Conservation (phyloP, 371 early-diverging fungal species). For the Saksenaea vasiformis region DNA sequence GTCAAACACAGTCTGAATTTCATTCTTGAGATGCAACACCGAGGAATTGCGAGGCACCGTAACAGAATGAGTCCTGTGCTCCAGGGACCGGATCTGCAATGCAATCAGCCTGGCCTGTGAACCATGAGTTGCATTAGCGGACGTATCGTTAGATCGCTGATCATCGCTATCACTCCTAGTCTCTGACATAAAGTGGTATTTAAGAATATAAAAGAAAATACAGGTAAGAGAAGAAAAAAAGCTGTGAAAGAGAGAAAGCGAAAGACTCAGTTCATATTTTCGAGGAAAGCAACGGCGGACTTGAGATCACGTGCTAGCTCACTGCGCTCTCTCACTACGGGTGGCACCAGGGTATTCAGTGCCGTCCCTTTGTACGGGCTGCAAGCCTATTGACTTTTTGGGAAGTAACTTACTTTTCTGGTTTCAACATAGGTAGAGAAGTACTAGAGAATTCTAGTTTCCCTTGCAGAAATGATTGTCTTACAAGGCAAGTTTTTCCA, state of each 20-base stretch:
- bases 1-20: constrained; percentile 51
- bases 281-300: background rate
- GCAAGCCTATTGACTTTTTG: no score
- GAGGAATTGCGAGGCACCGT: constrained; percentile 52
- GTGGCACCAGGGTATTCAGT: no score
- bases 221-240: background rate
- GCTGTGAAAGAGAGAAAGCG: background rate
- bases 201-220: background rate
- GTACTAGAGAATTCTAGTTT: no score
- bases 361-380: no score
- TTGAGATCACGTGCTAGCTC: no score
- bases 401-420: no score
- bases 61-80: constrained; percentile 56
- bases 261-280: background rate
- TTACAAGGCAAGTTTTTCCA: no score
- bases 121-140: background rate
- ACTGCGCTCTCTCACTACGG: no score
- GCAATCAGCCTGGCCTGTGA: constrained; percentile 30
- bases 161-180: background rate
- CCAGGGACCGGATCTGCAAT: constrained; percentile 56
- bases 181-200: constrained; percentile 1
- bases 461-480: no score
- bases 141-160: background rate
- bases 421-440: no score
- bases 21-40: constrained; percentile 57